Base-by-base conservation (phyloP, 768 basidiomycete species). In the Leucosporidium yakuticum region DNA sequence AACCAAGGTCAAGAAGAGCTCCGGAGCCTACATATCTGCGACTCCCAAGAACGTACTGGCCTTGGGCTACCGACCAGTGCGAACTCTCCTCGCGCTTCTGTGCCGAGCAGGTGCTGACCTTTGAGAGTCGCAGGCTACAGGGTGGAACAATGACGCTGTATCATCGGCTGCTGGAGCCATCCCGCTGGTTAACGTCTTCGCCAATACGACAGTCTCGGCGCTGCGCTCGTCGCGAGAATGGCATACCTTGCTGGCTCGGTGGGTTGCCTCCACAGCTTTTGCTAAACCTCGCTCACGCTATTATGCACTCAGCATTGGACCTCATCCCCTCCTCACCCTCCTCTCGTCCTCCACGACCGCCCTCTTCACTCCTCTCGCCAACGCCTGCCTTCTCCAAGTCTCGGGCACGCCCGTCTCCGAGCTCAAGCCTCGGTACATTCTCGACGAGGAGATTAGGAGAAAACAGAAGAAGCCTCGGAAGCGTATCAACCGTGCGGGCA, bases 381-480 rank as follows among this genome's bases (percentile, higher is more conserved):
- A 96, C 74, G 86, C 85, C 25, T 94, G 91, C 75, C 83, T 87
- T 48, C 88, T 88, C 69, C 94, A 98, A 77, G 77, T 96, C 65
- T 85, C 87, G 0, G 94, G 94, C 6, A 81, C 81, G 47, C 87
- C 89, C 0, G 77, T 95, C 29, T 80, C 85, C 31, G 81, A 83
- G 48, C 71, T 80, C 1, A 79, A 78, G 20, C 70, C 79, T 73
- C 77, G 69, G 20, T 58, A 50, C 17, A 59, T 39, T 53, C 58
- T 67, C 20, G 7, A 12, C 6, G 29, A 7, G 7, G 36, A 4
- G 66, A 1, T 27, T 8, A 15, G 5, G 31, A 54, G 19, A 27
- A 65, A 49, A 48, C 31, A 50, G 29, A 63, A 54, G 44, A 20
- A 56, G 25, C 34, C 58, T 17, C 23, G 57, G 29, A 50, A 62